Evolutionary conservation across 1,284 basidiomycete genomes (phyloP), one percentile per base, ranked within the genome.

Genomic region (Ceratorhiza oryzae-sativae): DNA sequence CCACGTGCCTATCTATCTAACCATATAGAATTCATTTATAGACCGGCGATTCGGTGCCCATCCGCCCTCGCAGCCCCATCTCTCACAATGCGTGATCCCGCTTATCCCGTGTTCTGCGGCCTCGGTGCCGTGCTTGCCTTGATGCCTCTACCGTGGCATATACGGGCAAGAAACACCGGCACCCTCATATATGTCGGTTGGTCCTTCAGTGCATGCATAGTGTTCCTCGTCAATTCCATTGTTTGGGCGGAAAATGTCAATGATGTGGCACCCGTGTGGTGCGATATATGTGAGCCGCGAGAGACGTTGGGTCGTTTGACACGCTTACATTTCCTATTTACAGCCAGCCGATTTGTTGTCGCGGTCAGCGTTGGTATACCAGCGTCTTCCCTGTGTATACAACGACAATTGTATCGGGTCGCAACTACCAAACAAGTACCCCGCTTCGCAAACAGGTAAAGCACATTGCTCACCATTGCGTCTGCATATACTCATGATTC

Each of bases 121-220:
- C 71, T 87, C 41, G 84, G 83, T 13, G 84, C 88, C 71, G 48
- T 86, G 20, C 70, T 87, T 41, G 80, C 83, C 39, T 76, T 81
- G 32, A 81, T 90, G 49, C 86, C 87, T 0, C 78, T 87, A 5
- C 84, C 85, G 25, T 88, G 87, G 86, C 90, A 90, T 77, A 79
- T 86, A 73, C 81, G 86, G 70, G 84, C 86, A 1, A 84, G 86
- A 77, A 91, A 90, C 73, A 80, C 84, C 0, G 89, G 88, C 39
- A 90, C 89, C 9, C 84, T 90, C 72, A 78, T 87, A 56, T 88
- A 84, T 78, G 89, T 92, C 79, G 76, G 82, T 48, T 92, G 89
- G 90, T 80, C 84, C 1, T 83, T 84, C 1, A 56, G 88, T 4
- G 83, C 79, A 1, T 88, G 86, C 76, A 79, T 92, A 20, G 84